Evolutionary conservation across 805 yeast genomes (phyloP).

Genomic region (Monosporozyma servazzii): DNA sequence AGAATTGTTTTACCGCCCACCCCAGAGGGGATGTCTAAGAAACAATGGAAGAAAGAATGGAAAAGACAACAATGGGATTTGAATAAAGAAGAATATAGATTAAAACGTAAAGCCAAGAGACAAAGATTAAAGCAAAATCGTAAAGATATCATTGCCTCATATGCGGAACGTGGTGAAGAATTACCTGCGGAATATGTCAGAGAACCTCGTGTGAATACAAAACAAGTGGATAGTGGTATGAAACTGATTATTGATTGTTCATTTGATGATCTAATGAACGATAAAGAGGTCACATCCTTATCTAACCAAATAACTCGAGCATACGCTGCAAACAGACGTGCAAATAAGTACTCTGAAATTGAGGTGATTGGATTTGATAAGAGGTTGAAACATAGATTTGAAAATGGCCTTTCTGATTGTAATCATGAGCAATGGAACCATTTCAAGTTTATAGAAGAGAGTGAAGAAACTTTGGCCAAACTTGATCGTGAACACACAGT

Average conservation of each 20-base stretch:
- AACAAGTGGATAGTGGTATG: constrained; percentile 43
- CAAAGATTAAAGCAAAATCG: constrained; percentile 36
- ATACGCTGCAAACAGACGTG: constrained; percentile 67
- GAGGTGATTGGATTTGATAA: constrained; percentile 58
- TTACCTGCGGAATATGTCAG: constrained; percentile 33
- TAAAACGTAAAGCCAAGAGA: constrained; percentile 46
- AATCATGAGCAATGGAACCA: constrained; percentile 62
- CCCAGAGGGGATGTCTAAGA: constrained; percentile 84
- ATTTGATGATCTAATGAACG: constrained; percentile 83
- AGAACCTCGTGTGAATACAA: constrained; percentile 30
- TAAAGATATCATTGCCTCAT: constrained; percentile 31
- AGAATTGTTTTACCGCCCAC: constrained; percentile 28
- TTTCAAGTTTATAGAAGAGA: constrained; percentile 37
- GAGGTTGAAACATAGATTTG: constrained; percentile 58
- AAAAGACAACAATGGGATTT: constrained; percentile 52
- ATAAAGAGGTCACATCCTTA: constrained; percentile 58
- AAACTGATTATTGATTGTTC: constrained; percentile 74
- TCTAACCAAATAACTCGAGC: constrained; percentile 74
- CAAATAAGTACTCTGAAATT: constrained; percentile 48
- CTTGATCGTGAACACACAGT: constrained; percentile 38
- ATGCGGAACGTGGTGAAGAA: constrained; percentile 32
- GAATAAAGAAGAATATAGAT: constrained; percentile 50
- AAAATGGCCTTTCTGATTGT: constrained; percentile 41
- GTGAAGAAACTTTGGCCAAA: constrained; percentile 20
- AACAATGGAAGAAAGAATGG: constrained; percentile 71